phyloP scores from a whole-genome alignment of 108 stramenopile genomes.

The Nitzschia inconspicua region DNA sequence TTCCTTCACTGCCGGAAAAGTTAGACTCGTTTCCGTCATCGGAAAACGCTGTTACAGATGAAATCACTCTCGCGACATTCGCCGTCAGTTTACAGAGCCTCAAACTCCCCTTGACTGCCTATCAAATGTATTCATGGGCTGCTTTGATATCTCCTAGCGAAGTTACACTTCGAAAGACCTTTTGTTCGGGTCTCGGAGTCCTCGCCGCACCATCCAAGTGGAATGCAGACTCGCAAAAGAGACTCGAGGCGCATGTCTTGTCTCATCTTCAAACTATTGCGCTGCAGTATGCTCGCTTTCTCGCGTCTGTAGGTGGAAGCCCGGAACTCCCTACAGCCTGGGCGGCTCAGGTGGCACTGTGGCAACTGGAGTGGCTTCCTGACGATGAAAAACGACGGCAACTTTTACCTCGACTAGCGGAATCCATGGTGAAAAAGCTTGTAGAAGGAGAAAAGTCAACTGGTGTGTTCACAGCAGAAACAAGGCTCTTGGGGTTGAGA shows the following conservation, averaged over 20 bases:
- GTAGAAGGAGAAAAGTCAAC: conserved; percentile 16
- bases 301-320: conserved; percentile 1
- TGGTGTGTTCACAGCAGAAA: conserved; percentile 34
- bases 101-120: conserved; percentile 34
- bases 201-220: conserved; percentile 35
- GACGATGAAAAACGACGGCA: conserved; percentile 30
- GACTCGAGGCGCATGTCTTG: conserved; percentile 22
- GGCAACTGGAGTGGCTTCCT: conserved; percentile 43
- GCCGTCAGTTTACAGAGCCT: conserved; percentile 31
- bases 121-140: conserved; percentile 47
- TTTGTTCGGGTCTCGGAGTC: conserved; percentile 23
- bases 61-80: conserved; percentile 47
- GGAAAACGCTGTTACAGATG: conserved; percentile 1
- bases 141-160: conserved; percentile 7
- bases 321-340: conserved; percentile 27
- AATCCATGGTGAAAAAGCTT: conserved; percentile 51
- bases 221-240: not conserved
- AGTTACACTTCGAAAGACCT: conserved; percentile 27
- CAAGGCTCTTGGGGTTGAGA: conserved; percentile 48
- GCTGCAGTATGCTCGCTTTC: conserved; percentile 31
- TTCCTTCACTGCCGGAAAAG: not conserved
- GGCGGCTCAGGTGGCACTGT: conserved; percentile 42
- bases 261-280: conserved; percentile 38
- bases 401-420: conserved; percentile 72
- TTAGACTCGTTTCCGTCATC: too few species aligned